These are phyloP conservation scores for Ceratobasidium sp. DNA, from an alignment of 1,284 basidiomycete species.

Conservation along the genomic window DNA sequence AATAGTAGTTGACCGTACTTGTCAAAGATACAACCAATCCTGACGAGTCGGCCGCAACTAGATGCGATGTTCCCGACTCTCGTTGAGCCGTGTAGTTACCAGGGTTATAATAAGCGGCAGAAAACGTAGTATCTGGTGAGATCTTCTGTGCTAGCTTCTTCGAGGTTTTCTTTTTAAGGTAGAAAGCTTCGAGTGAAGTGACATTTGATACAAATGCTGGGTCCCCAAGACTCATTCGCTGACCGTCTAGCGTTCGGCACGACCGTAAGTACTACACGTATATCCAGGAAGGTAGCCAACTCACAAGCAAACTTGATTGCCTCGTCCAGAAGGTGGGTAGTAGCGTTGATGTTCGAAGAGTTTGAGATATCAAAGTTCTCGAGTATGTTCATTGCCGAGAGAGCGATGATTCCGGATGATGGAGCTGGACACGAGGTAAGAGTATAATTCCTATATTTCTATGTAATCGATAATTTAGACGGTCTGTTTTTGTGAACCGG, in stretches of 20 bases:
- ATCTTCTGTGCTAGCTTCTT: slow-evolving; percentile 17
- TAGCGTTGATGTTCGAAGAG: slow-evolving; percentile 21
- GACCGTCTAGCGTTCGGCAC: too few species aligned
- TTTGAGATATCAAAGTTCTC: slow-evolving; percentile 34
- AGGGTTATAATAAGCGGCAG: slow-evolving; percentile 26
- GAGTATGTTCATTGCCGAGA: slow-evolving; percentile 35
- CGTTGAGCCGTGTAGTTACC: slow-evolving; percentile 17
- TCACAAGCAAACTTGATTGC: slow-evolving; percentile 35
- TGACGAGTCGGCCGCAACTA: slow-evolving; percentile 26
- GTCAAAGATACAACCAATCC: slow-evolving; percentile 37
- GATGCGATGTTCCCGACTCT: slow-evolving; percentile 36
- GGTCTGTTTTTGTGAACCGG: not conserved
- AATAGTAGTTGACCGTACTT: slow-evolving; percentile 38
- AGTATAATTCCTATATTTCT: slow-evolving; percentile 34
- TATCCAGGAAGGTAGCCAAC: not conserved
- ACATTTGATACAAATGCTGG: slow-evolving; percentile 34
- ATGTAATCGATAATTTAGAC: not conserved
- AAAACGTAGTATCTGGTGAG: not conserved
- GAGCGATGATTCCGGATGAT: slow-evolving; percentile 37
- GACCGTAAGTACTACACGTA: not conserved
- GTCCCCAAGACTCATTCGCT: slow-evolving; percentile 37
- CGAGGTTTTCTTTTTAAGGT: slow-evolving; percentile 27
- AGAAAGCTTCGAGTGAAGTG: slow-evolving; percentile 15
- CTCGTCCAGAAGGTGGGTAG: slow-evolving; percentile 36
- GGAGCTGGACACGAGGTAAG: slow-evolving; percentile 37